Conservation (phyloP, 1,284 basidiomycete species). For the Agroathelia rolfsii region DNA sequence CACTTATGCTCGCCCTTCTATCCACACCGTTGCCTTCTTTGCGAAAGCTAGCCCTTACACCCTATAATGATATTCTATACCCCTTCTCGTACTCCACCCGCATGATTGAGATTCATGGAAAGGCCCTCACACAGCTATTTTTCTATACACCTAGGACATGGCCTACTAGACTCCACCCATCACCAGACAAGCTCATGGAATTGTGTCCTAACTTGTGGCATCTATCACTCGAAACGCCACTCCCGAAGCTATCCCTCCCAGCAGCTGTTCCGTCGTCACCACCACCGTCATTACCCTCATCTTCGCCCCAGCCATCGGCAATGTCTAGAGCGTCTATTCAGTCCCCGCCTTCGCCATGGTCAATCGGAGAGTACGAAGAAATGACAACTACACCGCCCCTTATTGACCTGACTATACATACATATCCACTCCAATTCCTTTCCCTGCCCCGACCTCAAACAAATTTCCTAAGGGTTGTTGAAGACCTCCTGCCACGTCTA, state of each 20-base stretch:
- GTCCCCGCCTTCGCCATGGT: no score
- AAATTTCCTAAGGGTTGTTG: constrained; percentile 45
- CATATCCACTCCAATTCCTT: constrained; percentile 50
- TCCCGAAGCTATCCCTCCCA: constrained; percentile 35
- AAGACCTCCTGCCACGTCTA: constrained; percentile 43
- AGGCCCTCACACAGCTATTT: constrained; percentile 48
- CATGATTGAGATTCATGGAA: constrained; percentile 59
- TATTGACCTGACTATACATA: no score
- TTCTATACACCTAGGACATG: constrained; percentile 63
- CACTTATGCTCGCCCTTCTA: constrained; percentile 52
- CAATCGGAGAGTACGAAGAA: no score
- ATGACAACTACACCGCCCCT: no score
- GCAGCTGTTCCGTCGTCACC: constrained; percentile 19
- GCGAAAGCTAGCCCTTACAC: constrained; percentile 62
- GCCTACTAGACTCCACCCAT: constrained; percentile 54
- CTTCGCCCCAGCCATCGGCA: constrained; percentile 18
- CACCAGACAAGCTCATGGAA: constrained; percentile 42
- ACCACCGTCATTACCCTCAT: no score
- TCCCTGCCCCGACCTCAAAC: constrained; percentile 61
- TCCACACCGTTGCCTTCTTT: constrained; percentile 55
- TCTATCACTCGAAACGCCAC: constrained; percentile 58
- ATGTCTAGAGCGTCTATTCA: no score
- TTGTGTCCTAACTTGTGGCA: constrained; percentile 50
- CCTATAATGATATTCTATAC: constrained; percentile 55
- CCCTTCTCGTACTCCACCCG: constrained; percentile 45